Conservation (phyloP, 441 rosid species). For the Erodium moschatum region DNA sequence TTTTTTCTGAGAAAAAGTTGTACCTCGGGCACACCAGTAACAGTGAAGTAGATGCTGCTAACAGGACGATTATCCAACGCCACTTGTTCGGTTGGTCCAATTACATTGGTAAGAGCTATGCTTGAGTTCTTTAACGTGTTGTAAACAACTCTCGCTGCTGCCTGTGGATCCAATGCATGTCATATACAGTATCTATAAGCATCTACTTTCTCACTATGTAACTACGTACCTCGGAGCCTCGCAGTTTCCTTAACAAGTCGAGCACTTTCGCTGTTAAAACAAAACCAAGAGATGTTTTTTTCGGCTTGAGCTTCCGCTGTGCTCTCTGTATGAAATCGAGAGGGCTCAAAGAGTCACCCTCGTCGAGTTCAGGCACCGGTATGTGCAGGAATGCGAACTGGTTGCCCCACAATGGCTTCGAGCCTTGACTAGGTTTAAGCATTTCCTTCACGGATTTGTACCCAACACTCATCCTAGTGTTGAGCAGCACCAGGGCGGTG, state of each 20-base stretch:
- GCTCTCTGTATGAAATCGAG: slow-evolving; percentile 32
- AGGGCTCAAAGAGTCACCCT: slow-evolving; percentile 21
- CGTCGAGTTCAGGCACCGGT: slow-evolving; percentile 23
- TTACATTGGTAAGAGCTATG: slow-evolving; percentile 31
- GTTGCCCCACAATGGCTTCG: slow-evolving; percentile 38
- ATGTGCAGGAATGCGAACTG: slow-evolving; percentile 32
- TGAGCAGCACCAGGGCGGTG: slow-evolving; percentile 38
- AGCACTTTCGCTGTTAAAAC: slow-evolving; percentile 29
- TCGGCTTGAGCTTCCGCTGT: slow-evolving; percentile 21
- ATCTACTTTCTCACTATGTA: too few relatives aligned
- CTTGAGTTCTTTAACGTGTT: slow-evolving; percentile 30
- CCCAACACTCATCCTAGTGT: slow-evolving; percentile 28
- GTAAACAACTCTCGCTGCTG: slow-evolving; percentile 24
- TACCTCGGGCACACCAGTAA: slow-evolving; percentile 38
- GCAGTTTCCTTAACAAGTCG: slow-evolving; percentile 25
- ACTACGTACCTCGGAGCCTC: slow-evolving; percentile 39
- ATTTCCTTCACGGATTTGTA: slow-evolving; percentile 41
- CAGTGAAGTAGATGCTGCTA: slow-evolving; percentile 35
- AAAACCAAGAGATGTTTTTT: slow-evolving; percentile 28
- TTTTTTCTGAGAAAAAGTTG: not conserved
- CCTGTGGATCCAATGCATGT: too few relatives aligned
- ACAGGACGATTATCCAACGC: slow-evolving; percentile 37
- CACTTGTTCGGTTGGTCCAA: slow-evolving; percentile 39
- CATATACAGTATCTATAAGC: too few relatives aligned
- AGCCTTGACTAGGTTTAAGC: slow-evolving; percentile 27